Percentiles rank a stretch among this genome's conserved stretches.
Evolutionary conservation across 2,329 filamentous ascomycete genomes (phyloP).

Genomic region (Beauveria asiatica): DNA sequence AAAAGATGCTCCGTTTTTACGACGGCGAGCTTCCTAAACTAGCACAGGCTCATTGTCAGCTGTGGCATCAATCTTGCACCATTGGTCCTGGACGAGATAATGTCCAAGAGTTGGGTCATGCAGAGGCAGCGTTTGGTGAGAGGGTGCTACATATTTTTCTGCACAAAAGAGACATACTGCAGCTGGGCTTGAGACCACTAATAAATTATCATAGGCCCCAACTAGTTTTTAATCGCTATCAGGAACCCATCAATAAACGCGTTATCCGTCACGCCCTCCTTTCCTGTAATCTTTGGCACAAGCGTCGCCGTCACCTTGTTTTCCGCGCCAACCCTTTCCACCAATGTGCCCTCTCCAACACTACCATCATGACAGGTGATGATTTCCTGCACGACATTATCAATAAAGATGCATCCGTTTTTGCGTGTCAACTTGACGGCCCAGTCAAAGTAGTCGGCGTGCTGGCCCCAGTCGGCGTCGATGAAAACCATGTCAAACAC

Average conservation of each 20-base stretch:
- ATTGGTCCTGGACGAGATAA: no score
- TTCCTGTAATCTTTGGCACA: not conserved
- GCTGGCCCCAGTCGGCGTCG: conserved; percentile 42
- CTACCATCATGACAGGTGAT: conserved; percentile 5
- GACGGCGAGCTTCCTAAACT: no score
- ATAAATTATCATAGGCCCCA: not conserved
- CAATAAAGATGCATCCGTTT: conserved; percentile 36
- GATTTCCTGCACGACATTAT: conserved; percentile 35
- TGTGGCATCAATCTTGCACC: no score
- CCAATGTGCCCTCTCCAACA: conserved; percentile 10
- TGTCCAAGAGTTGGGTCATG: no score
- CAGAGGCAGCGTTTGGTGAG: no score
- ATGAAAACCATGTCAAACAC: conserved; percentile 44
- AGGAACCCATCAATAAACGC: not conserved
- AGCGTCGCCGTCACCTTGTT: conserved; percentile 8
- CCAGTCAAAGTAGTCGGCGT: conserved; percentile 39
- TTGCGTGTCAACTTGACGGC: conserved; percentile 32
- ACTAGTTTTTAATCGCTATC: not conserved
- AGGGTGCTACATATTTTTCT: no score
- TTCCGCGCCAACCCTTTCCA: conserved; percentile 12
- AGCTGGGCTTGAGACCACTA: no score
- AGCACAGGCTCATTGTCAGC: no score
- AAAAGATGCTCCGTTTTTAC: no score
- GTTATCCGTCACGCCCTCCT: not conserved
- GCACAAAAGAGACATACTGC: no score